Percentiles rank a stretch among this genome's conserved stretches.
These are phyloP conservation scores for Chytriomyces sp. DNA, from an alignment of 192 early-diverging fungal genomes.

Conservation along the genomic window DNA sequence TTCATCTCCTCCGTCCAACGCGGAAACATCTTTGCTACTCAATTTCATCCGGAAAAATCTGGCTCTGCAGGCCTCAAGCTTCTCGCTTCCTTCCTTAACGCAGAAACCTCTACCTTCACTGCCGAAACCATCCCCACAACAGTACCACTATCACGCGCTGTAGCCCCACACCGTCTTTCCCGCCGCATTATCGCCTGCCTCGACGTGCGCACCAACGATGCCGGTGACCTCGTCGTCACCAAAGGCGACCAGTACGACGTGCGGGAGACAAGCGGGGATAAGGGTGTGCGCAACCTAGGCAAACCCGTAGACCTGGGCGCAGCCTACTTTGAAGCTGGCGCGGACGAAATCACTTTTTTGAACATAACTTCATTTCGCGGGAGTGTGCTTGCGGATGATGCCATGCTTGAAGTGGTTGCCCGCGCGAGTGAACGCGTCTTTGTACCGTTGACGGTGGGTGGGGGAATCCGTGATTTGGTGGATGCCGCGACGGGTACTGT, in stretches of 20 bases:
- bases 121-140: conserved; percentile 17
- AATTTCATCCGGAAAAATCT: conserved; percentile 99
- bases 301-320: conserved; percentile 94
- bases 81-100: conserved; percentile 77
- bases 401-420: conserved; percentile 94
- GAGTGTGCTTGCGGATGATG: conserved; percentile 83
- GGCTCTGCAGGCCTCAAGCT: conserved; percentile 85
- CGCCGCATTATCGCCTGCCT: conserved; percentile 96
- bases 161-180: conserved; percentile 63
- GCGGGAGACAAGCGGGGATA: conserved; percentile 65
- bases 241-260: conserved; percentile 99
- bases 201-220: conserved; percentile 95
- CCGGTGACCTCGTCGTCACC: conserved; percentile 97
- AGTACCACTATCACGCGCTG: conserved; percentile 2
- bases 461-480: conserved; percentile 90
- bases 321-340: conserved; percentile 92
- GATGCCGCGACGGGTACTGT: conserved; percentile 73
- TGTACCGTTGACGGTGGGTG: conserved; percentile 99
- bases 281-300: conserved; percentile 91
- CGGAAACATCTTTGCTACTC: conserved; percentile 92
- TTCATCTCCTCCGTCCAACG: conserved; percentile 83
- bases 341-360: conserved; percentile 97
- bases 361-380: conserved; percentile 99
- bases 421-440: conserved; percentile 89
- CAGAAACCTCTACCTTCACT: conserved; percentile 19